phyloP scores from a whole-genome alignment of 2,329 filamentous ascomycete genomes.

The Fusarium sp. region DNA sequence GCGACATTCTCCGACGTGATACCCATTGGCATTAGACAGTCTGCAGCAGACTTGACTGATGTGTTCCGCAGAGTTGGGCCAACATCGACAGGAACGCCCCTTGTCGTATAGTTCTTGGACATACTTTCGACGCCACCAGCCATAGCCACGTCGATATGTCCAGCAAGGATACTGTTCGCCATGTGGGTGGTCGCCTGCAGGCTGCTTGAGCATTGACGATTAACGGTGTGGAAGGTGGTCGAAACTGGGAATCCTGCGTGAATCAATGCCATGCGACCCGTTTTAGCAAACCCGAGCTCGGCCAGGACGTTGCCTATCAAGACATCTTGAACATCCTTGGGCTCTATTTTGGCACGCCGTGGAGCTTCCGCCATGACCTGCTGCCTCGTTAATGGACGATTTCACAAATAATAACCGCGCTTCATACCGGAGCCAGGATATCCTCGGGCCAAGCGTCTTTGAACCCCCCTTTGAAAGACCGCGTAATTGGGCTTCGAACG shows the following conservation, averaged over 20 bases:
- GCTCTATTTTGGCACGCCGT: slow-evolving; percentile 60
- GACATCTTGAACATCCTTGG: slow-evolving; percentile 79
- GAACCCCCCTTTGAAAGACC: slow-evolving; percentile 84
- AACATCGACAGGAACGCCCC: slow-evolving; percentile 83
- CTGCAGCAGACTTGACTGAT: slow-evolving; percentile 76
- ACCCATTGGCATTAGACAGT: slow-evolving; percentile 96
- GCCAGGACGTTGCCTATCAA: slow-evolving; percentile 89
- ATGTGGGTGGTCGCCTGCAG: slow-evolving; percentile 83
- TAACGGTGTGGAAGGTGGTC: slow-evolving; percentile 86
- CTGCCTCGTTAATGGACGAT: no score
- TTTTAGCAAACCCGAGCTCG: slow-evolving; percentile 90
- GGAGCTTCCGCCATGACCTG: slow-evolving; percentile 18
- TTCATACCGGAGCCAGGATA: slow-evolving; percentile 75
- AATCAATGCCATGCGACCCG: slow-evolving; percentile 88
- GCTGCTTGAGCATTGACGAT: slow-evolving; percentile 86
- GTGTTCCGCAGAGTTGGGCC: slow-evolving; percentile 80
- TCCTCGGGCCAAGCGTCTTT: slow-evolving; percentile 93
- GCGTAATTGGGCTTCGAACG: slow-evolving; percentile 88
- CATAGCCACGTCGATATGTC: slow-evolving; percentile 79
- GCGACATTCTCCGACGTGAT: slow-evolving; percentile 93
- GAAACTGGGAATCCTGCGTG: slow-evolving; percentile 81
- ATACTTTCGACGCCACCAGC: slow-evolving; percentile 96
- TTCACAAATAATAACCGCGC: no score
- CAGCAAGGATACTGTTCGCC: slow-evolving; percentile 80
- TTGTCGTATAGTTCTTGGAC: slow-evolving; percentile 87